These are phyloP conservation scores for Aureobasidium sp. DNA, from an alignment of 2,329 filamentous ascomycete species.

Conservation along the genomic window DNA sequence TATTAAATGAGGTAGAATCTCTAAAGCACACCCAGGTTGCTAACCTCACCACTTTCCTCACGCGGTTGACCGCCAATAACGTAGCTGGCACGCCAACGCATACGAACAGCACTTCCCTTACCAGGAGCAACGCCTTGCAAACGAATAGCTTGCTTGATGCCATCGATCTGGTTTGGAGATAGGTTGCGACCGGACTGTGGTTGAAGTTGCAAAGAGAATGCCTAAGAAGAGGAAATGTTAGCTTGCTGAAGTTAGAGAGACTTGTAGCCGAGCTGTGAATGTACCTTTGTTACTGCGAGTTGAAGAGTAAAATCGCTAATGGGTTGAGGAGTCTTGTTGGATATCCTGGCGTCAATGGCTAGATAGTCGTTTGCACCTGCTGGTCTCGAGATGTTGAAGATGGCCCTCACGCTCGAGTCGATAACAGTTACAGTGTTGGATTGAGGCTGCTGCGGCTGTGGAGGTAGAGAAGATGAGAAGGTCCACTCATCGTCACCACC, in stretches of 20 bases:
- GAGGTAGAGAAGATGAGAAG: constrained; percentile 78
- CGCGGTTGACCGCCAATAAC: constrained; percentile 55
- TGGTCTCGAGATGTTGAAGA: constrained; percentile 62
- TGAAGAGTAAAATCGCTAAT: constrained; percentile 82
- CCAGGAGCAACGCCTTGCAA: constrained; percentile 66
- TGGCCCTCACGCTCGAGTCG: constrained; percentile 63
- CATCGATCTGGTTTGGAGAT: constrained; percentile 62
- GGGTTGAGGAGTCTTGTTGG: constrained; percentile 65
- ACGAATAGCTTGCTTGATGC: constrained; percentile 74
- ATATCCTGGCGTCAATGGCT: constrained; percentile 70
- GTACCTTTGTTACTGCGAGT: constrained; percentile 85
- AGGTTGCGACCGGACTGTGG: constrained; percentile 78
- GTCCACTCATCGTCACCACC: constrained; percentile 79
- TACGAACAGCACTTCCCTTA: constrained; percentile 73
- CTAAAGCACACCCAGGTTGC: constrained; percentile 14
- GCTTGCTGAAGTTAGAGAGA: not conserved
- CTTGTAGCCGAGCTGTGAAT: not conserved
- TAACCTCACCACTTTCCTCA: constrained; percentile 10
- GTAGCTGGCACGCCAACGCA: constrained; percentile 85
- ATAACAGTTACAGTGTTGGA: constrained; percentile 59
- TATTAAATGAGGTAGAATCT: not conserved
- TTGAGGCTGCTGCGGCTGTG: constrained; percentile 35
- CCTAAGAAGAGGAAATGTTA: constrained; percentile 44
- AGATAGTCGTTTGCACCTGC: constrained; percentile 52
- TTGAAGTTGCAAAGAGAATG: constrained; percentile 71